Percentiles rank a stretch among this genome's conserved stretches.
These are phyloP conservation scores for Gracilaria domingensis DNA, from an alignment of 23 red algal species.

Conservation along the genomic window DNA sequence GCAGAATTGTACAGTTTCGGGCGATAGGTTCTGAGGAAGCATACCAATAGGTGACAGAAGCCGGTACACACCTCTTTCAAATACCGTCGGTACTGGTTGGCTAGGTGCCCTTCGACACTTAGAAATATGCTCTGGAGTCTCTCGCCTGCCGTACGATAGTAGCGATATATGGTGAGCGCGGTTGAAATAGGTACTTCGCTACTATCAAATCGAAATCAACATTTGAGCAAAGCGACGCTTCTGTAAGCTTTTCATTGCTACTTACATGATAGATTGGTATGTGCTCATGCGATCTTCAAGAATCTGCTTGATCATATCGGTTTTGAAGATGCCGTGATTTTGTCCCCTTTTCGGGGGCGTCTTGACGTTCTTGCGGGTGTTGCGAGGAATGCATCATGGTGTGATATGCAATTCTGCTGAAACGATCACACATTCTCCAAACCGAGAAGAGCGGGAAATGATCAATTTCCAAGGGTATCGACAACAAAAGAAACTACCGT, in stretches of 20 bases:
- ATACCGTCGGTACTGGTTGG: neutral
- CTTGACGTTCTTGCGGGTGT: neutral
- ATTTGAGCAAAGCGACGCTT: neutral
- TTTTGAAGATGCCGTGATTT: neutral
- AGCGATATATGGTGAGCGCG: conserved; percentile 12
- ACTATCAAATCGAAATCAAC: neutral
- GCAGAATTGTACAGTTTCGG: neutral
- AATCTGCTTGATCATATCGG: neutral
- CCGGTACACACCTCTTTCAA: neutral
- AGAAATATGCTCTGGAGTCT: neutral
- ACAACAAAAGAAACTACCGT: neutral
- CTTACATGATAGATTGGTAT: neutral
- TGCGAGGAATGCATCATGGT: neutral
- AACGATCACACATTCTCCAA: neutral
- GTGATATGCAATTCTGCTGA: neutral
- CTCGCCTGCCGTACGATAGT: neutral
- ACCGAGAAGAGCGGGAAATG: neutral
- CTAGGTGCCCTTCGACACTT: neutral
- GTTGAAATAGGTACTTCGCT: neutral
- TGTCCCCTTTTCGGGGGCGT: neutral
- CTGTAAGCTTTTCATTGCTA: neutral
- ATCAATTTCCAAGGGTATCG: neutral
- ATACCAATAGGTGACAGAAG: no score
- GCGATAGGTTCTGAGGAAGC: neutral
- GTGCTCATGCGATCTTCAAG: neutral